Evolutionary conservation across 1,284 basidiomycete species (phyloP).

Genomic region (Leccinum glutinopallens): DNA sequence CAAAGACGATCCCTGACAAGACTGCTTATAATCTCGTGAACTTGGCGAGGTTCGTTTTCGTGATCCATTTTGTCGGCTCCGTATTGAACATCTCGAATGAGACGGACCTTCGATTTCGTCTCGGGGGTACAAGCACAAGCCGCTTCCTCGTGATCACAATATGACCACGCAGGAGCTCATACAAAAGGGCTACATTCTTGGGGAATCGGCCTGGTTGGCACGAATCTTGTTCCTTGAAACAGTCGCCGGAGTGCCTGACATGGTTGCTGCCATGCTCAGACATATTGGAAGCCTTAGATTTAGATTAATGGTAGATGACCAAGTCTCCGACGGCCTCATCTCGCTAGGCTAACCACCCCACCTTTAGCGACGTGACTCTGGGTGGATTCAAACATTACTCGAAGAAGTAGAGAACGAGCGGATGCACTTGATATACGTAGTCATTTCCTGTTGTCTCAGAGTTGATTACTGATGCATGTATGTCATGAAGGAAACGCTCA

Average conservation of each 20-base stretch:
- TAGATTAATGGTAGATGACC: conserved; percentile 54
- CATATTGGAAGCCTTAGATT: conserved; percentile 83
- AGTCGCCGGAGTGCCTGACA: conserved; percentile 92
- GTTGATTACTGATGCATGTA: conserved; percentile 20
- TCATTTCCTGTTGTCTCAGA: conserved; percentile 6
- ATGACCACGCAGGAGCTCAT: conserved; percentile 74
- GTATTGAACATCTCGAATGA: conserved; percentile 27
- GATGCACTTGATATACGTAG: conserved; percentile 81
- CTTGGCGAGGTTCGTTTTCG: conserved; percentile 47
- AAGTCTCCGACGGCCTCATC: conserved; percentile 7
- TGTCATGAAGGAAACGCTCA: conserved; percentile 69
- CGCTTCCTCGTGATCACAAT: conserved; percentile 57
- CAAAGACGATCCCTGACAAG: conserved; percentile 72
- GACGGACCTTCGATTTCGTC: conserved; percentile 75
- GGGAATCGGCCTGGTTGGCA: conserved; percentile 79
- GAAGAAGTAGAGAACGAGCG: conserved; percentile 97
- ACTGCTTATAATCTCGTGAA: conserved; percentile 67
- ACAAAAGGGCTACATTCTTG: conserved; percentile 71
- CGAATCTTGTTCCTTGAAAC: conserved; percentile 89
- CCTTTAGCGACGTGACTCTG: conserved; percentile 77
- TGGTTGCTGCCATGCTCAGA: conserved; percentile 88
- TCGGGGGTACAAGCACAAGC: conserved; percentile 78
- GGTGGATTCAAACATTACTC: conserved; percentile 84
- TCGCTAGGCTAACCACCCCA: conserved; percentile 14
- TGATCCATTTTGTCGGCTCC: conserved; percentile 3